Evolutionary conservation across 2,329 filamentous ascomycete genomes (phyloP).

Genomic region (Botryotinia narcissicola): DNA sequence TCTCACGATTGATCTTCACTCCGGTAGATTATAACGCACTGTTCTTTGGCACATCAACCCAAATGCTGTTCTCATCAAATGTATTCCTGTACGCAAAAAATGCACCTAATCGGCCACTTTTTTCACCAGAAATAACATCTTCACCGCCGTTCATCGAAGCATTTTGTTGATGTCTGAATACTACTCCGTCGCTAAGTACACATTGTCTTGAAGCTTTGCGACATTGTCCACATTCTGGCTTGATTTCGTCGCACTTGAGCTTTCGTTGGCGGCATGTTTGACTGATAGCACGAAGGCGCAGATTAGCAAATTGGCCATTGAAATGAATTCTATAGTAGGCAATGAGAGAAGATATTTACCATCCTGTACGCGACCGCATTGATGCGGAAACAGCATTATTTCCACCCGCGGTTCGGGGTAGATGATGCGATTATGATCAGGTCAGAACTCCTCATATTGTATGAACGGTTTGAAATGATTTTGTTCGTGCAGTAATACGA

Average conservation of each 20-base stretch:
- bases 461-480: not conserved
- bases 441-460: not conserved
- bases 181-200: constrained; percentile 59
- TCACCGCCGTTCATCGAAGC: constrained; percentile 60
- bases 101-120: constrained; percentile 48
- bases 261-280: constrained; percentile 59
- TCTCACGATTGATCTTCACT: not conserved
- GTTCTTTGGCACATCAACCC: constrained; percentile 60
- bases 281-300: constrained; percentile 34
- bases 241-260: constrained; percentile 64
- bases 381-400: constrained; percentile 23
- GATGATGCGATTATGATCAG: not conserved
- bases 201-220: constrained; percentile 57
- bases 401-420: not conserved
- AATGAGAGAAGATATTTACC: constrained; percentile 29
- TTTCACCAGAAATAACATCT: constrained; percentile 38
- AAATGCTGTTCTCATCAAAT: constrained; percentile 58
- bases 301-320: constrained; percentile 17
- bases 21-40: constrained; percentile 40
- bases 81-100: constrained; percentile 68
- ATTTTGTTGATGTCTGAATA: constrained; percentile 68
- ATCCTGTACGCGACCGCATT: constrained; percentile 42
- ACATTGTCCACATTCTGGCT: constrained; percentile 60
- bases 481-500: not conserved
- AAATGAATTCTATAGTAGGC: not conserved